Evolutionary conservation across 129 eudicot genomes (phyloP).

Genomic region (Helianthus tuberosus): DNA sequence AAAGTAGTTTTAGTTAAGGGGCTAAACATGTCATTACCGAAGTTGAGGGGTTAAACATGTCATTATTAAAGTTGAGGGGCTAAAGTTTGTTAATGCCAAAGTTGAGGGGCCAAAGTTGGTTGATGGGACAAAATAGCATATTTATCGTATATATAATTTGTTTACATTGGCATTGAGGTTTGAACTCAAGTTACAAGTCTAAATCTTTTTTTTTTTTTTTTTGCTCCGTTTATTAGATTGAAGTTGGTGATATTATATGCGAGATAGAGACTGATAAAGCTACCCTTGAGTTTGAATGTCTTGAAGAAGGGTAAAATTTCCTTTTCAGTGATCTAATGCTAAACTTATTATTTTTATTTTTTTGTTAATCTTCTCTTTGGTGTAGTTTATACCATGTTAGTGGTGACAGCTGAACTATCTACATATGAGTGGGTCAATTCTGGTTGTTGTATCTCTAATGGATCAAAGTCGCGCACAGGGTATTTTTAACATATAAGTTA

Average conservation of each 20-base stretch:
- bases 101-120: no score
- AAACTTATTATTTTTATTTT: not conserved
- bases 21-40: no score
- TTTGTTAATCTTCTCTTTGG: slow-evolving; percentile 5
- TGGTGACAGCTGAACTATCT: not conserved
- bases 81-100: no score
- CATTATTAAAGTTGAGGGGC: no score
- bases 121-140: no score
- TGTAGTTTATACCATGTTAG: not conserved
- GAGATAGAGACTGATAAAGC: slow-evolving; percentile 99
- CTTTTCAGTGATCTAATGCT: slow-evolving; percentile 16
- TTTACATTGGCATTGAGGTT: slow-evolving; percentile 8
- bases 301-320: slow-evolving; percentile 90
- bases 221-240: slow-evolving; percentile 59
- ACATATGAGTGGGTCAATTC: not conserved
- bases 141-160: not conserved
- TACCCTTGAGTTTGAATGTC: slow-evolving; percentile 94
- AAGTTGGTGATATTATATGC: slow-evolving; percentile 93
- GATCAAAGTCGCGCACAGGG: not conserved
- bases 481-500: not conserved
- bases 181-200: slow-evolving; percentile 4
- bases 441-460: not conserved
- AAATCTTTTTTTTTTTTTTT: slow-evolving; percentile 4
- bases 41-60: no score
- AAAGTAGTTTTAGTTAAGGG: no score